These are phyloP conservation scores for Gossypium lobatum DNA, from an alignment of 441 rosid genomes.

Conservation along the genomic window DNA sequence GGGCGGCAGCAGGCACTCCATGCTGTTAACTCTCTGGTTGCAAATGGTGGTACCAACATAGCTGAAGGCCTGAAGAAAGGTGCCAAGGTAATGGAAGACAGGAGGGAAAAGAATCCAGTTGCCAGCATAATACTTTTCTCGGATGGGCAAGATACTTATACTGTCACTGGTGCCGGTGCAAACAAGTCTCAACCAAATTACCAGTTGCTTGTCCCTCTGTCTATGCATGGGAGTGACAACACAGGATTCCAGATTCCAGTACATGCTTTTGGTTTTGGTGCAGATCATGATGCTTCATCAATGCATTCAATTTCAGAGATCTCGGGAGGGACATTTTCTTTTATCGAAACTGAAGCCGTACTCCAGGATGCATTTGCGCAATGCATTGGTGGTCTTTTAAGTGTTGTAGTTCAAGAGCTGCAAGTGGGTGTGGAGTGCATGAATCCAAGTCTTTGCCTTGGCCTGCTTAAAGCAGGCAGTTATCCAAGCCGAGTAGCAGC, in stretches of 20 bases:
- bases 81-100: conserved; percentile 77
- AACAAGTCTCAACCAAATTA: conserved; percentile 54
- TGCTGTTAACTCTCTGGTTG: conserved; percentile 84
- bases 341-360: conserved; percentile 81
- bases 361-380: conserved; percentile 99
- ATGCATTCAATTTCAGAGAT: conserved; percentile 90
- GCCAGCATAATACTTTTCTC: conserved; percentile 86
- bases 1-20: conserved; percentile 84
- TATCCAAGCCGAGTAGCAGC: conserved; percentile 46
- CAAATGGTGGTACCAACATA: conserved; percentile 97
- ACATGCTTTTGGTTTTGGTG: conserved; percentile 94
- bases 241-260: conserved; percentile 76
- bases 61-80: conserved; percentile 93
- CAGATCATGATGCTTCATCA: conserved; percentile 85
- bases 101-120: conserved; percentile 75
- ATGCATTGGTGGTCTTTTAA: conserved; percentile 92
- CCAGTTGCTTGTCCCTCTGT: conserved; percentile 58
- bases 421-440: conserved; percentile 49
- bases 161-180: conserved; percentile 34
- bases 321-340: conserved; percentile 94
- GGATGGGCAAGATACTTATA: conserved; percentile 88
- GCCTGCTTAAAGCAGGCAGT: conserved; percentile 78
- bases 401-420: conserved; percentile 71
- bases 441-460: conserved; percentile 42
- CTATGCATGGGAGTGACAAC: conserved; percentile 47